Conservation (phyloP, 2,329 filamentous ascomycete species). For the Chaetomiaceae sp. region DNA sequence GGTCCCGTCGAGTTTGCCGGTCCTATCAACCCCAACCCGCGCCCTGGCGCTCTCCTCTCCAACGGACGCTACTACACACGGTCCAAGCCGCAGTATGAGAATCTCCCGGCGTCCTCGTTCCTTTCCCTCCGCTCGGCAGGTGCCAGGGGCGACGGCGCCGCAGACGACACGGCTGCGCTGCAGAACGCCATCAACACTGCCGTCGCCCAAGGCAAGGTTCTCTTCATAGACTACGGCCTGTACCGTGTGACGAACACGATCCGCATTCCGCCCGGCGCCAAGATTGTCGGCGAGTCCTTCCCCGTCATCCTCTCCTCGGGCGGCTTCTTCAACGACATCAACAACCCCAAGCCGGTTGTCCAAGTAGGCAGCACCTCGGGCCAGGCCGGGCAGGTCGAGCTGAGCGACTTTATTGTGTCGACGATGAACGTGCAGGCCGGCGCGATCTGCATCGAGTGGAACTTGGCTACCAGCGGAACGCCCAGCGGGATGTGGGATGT, state of each 20-base stretch:
- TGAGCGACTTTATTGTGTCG: constrained; percentile 67
- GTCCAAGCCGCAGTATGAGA: constrained; percentile 69
- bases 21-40: constrained; percentile 39
- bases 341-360: constrained; percentile 59
- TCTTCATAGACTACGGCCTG: constrained; percentile 54
- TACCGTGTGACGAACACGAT: constrained; percentile 50
- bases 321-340: constrained; percentile 52
- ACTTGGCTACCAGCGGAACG: constrained; percentile 47
- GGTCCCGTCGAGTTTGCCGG: constrained; percentile 45
- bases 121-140: constrained; percentile 40
- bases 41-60: constrained; percentile 51
- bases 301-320: constrained; percentile 53
- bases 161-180: constrained; percentile 57
- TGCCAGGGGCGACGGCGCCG: constrained; percentile 47
- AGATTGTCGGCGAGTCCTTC: constrained; percentile 56
- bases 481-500: constrained; percentile 66
- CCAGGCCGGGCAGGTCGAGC: constrained; percentile 61
- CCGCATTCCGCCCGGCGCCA: constrained; percentile 40
- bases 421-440: constrained; percentile 63
- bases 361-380: constrained; percentile 54
- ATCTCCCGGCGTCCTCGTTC: constrained; percentile 52
- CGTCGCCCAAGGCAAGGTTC: constrained; percentile 43
- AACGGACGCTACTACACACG: constrained; percentile 51
- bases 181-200: constrained; percentile 53
- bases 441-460: constrained; percentile 68